These are phyloP conservation scores for Wickerhamiella domercqiae DNA, from an alignment of 805 yeast genomes.

Conservation along the genomic window DNA sequence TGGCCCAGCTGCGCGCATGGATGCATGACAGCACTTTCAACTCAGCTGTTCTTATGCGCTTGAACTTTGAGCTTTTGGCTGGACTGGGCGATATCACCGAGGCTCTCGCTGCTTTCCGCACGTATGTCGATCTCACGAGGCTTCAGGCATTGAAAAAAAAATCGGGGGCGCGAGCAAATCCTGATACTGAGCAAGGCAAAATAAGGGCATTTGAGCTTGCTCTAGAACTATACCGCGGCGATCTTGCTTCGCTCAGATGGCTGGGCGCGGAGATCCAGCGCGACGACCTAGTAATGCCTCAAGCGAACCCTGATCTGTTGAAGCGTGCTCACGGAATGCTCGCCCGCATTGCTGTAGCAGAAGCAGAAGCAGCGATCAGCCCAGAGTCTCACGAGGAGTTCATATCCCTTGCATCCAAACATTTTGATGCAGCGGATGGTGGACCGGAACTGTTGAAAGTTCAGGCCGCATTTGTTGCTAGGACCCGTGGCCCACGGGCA, in stretches of 20 bases:
- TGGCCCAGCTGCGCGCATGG: not conserved
- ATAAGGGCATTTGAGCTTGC: slow-evolving; percentile 11
- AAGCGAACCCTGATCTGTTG: not conserved
- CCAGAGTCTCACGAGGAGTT: not conserved
- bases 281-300: slow-evolving; percentile 2
- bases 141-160: slow-evolving; percentile 15
- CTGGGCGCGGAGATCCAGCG: slow-evolving; percentile 1
- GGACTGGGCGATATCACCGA: slow-evolving; percentile 20
- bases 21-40: slow-evolving; percentile 21
- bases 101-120: slow-evolving; percentile 22
- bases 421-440: slow-evolving; percentile 5
- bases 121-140: slow-evolving; percentile 20
- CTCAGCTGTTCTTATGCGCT: slow-evolving; percentile 23
- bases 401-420: slow-evolving; percentile 8
- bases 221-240: slow-evolving; percentile 7
- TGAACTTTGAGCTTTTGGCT: slow-evolving; percentile 17
- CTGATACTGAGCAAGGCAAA: slow-evolving; percentile 14
- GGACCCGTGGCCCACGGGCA: slow-evolving; percentile 12
- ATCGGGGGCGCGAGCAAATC: slow-evolving; percentile 17
- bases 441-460: slow-evolving; percentile 5
- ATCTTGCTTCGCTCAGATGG: slow-evolving; percentile 3
- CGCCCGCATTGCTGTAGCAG: not conserved
- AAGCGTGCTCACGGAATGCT: not conserved
- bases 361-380: not conserved
- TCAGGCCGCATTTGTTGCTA: slow-evolving; percentile 19